These are phyloP conservation scores for barley (Hordeum vulgare) DNA, from an alignment of 176 grass and related monocot genomes.

Conservation along the genomic window MorexV3_pseudomolecules_assembly NC_058520.1:446501858-446502357, in stretches of 20 bases:
- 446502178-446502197: conserved; percentile 21
- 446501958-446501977: conserved; percentile 14
- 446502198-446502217: conserved; percentile 15
- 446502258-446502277: conserved; percentile 3
- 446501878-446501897: conserved; percentile 29
- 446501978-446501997: conserved; percentile 43
- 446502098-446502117: conserved; percentile 33
- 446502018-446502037: conserved; percentile 88
- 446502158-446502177: neutral
- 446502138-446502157: neutral
- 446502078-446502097: conserved; percentile 55
- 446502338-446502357: neutral
- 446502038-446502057: conserved; percentile 86
- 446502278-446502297: neutral
- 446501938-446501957: conserved; percentile 8
- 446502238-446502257: conserved; percentile 7
- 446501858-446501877: neutral
- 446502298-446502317: neutral
- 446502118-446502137: neutral
- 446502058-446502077: conserved; percentile 78
- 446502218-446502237: conserved; percentile 6
- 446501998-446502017: conserved; percentile 42
- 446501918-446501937: conserved; percentile 8
- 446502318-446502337: neutral
- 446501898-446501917: neutral